Base-by-base conservation (phyloP, 371 early-diverging fungal species). In the Funneliformis caledonium region DNA sequence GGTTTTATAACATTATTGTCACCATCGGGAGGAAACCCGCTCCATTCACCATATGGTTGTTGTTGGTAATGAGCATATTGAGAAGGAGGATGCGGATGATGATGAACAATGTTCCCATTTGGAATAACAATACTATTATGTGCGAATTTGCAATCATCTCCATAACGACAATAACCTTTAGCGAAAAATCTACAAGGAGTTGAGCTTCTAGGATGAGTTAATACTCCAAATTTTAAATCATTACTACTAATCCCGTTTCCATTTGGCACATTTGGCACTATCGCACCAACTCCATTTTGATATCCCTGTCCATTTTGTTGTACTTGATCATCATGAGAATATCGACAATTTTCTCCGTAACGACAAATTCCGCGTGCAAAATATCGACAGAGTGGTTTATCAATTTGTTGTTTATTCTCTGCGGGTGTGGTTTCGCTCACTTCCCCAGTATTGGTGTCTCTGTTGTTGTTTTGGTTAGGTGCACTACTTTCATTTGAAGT, bases 341-440 rank as follows among this genome's bases (percentile, higher is more conserved):
- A 70, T 70, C 70, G 42, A 70, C 70, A 70, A 33, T 11, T 43
- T n/a, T 43, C 45, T 33, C 43, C 43, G 12, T 70, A 70, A 42
- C 70, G 70, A 47, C 70, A 70, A 43, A 70, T 45, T 12, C 70
- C 70, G 16, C 47, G 42, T 70, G 22, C 33, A 19, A 70, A 70
- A 47, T 6, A 70, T 33, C 70, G 45, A 70, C 70, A 70, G 19
- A 70, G 47, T 10, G 37, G 43, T 70, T 45, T 70, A n/a, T 70
- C 45, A 12, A 6, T 47, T 70, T 14, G 70, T 64, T 64, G 52
- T 52, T 52, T 14, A 12, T 26, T 26, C 10, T 10, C 67, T 42
- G n/a, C 67, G 14, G 67, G 22, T 22, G 26, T 9, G 14, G 33
- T 16, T 31, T 65, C 67, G 26, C 33, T 65, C 52, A 83, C 84